These are phyloP conservation scores for Ulmus americana DNA, from an alignment of 331 rosid genomes.

Conservation along the genomic window DNA sequence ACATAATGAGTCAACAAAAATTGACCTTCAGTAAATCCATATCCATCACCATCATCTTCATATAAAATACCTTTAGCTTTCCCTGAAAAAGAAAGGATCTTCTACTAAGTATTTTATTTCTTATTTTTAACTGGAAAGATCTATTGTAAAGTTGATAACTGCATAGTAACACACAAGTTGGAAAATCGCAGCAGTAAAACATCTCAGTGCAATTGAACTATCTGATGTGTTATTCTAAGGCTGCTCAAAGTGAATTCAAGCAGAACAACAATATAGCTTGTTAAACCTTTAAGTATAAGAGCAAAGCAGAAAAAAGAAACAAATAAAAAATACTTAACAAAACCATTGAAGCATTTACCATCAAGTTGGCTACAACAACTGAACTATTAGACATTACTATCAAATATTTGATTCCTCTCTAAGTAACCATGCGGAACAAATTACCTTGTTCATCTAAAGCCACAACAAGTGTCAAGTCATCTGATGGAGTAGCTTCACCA, in stretches of 20 bases:
- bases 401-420: too few species aligned
- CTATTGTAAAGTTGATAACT: neutral
- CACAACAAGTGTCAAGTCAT: constrained; percentile 75
- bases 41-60: constrained; percentile 97
- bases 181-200: neutral
- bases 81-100: constrained; percentile 40
- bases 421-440: neutral
- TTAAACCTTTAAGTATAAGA: too few species aligned
- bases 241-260: too few species aligned
- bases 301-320: too few species aligned
- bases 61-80: constrained; percentile 78
- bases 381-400: too few species aligned
- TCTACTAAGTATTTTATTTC: neutral
- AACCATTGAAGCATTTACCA: too few species aligned
- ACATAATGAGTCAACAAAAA: constrained; percentile 68
- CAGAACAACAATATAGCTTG: too few species aligned
- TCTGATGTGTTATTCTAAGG: too few species aligned
- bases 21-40: constrained; percentile 62
- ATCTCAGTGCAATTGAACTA: neutral
- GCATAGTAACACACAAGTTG: neutral
- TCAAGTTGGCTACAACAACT: too few species aligned
- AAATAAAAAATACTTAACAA: too few species aligned
- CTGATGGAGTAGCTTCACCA: constrained; percentile 62
- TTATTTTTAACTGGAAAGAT: neutral
- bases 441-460: constrained; percentile 80